A percentile compares a stretch with the other conserved stretches of the same genome.
Evolutionary conservation across 192 early-diverging fungal genomes (phyloP).

Genomic region (Coemansia sp.): DNA sequence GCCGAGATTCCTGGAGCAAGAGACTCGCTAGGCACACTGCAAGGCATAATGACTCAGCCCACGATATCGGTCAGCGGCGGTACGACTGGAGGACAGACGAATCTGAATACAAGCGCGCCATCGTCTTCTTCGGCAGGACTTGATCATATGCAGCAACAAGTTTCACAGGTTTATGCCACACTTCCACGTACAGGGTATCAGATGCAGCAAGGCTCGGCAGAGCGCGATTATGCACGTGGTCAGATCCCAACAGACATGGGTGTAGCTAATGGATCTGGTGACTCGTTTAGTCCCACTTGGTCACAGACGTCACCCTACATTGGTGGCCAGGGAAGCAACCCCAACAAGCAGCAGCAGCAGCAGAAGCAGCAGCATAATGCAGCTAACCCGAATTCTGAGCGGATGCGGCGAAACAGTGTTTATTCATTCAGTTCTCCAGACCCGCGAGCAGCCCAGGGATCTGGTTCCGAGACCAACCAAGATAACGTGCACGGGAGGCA

Average conservation of each 20-base stretch:
- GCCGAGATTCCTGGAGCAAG: background rate
- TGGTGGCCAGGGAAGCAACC: background rate
- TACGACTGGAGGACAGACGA: background rate
- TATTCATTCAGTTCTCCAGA: background rate
- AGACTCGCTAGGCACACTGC: background rate
- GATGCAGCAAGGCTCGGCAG: conserved; percentile 4
- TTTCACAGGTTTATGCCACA: conserved; percentile 26
- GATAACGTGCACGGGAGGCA: conserved; percentile 3
- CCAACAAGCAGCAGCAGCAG: conserved; percentile 8
- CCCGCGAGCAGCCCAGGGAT: background rate
- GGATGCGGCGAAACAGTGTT: background rate
- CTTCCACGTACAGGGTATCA: conserved; percentile 26
- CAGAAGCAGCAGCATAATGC: background rate
- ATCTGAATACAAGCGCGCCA: background rate
- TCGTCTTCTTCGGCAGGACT: conserved; percentile 2
- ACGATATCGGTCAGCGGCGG: background rate
- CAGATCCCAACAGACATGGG: conserved; percentile 10
- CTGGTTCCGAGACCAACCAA: background rate
- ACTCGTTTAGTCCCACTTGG: conserved; percentile 5
- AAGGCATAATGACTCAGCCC: background rate
- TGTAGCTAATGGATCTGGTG: background rate
- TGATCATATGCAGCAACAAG: conserved; percentile 15
- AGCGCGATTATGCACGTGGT: conserved; percentile 9
- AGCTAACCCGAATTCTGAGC: background rate
- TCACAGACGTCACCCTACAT: conserved; percentile 15